Evolutionary conservation across 2,329 filamentous ascomycete species (phyloP), one percentile per base, ranked within the genome.

Genomic region (Diplodia scrobiculata): DNA sequence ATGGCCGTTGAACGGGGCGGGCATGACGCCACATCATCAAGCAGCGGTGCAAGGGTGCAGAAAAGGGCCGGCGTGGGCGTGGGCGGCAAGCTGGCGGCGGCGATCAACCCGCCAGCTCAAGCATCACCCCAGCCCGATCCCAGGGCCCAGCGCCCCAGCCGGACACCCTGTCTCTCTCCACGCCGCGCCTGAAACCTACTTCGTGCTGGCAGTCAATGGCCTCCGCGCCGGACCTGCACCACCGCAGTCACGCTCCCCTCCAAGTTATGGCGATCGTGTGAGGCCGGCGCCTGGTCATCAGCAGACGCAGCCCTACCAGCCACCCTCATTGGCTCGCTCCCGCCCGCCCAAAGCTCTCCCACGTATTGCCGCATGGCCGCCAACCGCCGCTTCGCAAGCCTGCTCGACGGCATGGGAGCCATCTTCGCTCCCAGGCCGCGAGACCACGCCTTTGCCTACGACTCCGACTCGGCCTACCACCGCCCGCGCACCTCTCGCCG

Each of bases 311-410:
- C 38, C 58, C 29, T 50, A 45, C 58, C 58, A 62, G 58, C 58
- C 58, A 62, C 58, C 41, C 38, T 27, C 51, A 63, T 63, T 63
- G 60, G 63, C 63, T 19, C 52, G 63, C 63, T 65, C 63, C 63
- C 52, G 63, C 63, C 63, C 63, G 41, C 50, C n/a, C 5, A 17
- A 52, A 47, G 53, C 62, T 54, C 62, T 54, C 50, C 50, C 62
- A 50, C 52, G 38, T 36, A 55, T 21, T 10, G 48, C 48, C 41
- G 48, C 60, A 63, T 63, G 60, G 60, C 60, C 48, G 32, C 36
- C 25, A 17, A 27, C 27, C 36, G 52, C 27, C 52, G 52, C 47
- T 41, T 29, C 29, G 25, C 41, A 5, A 27, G 25, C 32, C 51
- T 54, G 38, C 63, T 65, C 51, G 52, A 55, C 47, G 63, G 63